A percentile compares a stretch with the other conserved stretches of the same genome.
These are phyloP conservation scores for Pleurotus tuber-regium DNA, from an alignment of 768 basidiomycete genomes.

Conservation along the genomic window DNA sequence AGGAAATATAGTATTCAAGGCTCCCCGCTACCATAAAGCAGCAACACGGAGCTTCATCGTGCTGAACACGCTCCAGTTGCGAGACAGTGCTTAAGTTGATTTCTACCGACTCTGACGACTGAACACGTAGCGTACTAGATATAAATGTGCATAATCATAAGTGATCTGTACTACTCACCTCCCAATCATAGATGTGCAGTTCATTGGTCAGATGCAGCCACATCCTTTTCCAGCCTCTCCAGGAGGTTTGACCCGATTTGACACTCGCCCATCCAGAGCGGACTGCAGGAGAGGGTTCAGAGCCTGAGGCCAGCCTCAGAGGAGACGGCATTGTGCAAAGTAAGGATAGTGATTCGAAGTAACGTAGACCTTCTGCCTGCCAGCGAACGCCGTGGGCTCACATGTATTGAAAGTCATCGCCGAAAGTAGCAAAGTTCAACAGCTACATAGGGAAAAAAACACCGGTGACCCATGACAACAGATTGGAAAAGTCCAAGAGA, in stretches of 20 bases:
- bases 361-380: too few relatives aligned
- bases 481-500: not conserved
- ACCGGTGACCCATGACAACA: conserved; percentile 2
- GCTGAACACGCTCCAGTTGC: not conserved
- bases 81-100: not conserved
- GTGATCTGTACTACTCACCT: not conserved
- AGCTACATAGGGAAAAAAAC: not conserved
- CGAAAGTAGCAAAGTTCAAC: too few relatives aligned
- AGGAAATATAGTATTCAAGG: conserved; percentile 5
- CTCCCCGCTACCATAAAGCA: not conserved
- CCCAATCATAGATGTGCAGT: conserved; percentile 1
- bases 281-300: not conserved
- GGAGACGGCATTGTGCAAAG: not conserved
- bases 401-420: not conserved
- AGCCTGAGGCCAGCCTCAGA: not conserved
- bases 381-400: not conserved
- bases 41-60: conserved; percentile 1
- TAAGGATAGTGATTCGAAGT: not conserved
- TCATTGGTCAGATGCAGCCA: not conserved
- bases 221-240: conserved; percentile 3
- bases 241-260: not conserved
- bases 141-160: not conserved
- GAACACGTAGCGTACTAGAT: too few relatives aligned
- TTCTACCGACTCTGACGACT: not conserved
- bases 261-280: conserved; percentile 6